phyloP scores from a whole-genome alignment of 1,284 basidiomycete genomes.

The Ustilago sp. region DNA sequence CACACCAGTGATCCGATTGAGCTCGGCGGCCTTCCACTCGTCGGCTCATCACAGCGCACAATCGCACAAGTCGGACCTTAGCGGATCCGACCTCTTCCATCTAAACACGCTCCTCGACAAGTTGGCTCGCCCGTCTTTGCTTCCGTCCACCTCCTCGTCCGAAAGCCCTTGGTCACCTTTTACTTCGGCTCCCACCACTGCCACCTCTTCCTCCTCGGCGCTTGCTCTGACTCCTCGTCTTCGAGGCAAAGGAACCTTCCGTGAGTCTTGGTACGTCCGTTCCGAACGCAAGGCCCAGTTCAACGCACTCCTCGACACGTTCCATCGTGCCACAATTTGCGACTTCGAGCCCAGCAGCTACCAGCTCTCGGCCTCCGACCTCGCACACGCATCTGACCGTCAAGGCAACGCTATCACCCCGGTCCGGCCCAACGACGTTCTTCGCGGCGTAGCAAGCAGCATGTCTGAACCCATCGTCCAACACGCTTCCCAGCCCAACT shows the following conservation, averaged over 20 bases:
- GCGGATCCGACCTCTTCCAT: slow-evolving; percentile 34
- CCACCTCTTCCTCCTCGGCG: slow-evolving; percentile 25
- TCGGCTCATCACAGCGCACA: slow-evolving; percentile 7
- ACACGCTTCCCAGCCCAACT: slow-evolving; percentile 25
- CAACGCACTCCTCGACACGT: slow-evolving; percentile 52
- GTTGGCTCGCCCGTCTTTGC: slow-evolving; percentile 33
- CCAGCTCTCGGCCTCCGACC: slow-evolving; percentile 47
- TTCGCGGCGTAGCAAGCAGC: slow-evolving; percentile 53
- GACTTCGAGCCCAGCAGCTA: slow-evolving; percentile 43
- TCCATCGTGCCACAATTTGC: slow-evolving; percentile 55
- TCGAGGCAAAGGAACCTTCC: slow-evolving; percentile 36
- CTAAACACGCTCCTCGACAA: slow-evolving; percentile 51
- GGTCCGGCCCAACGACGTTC: slow-evolving; percentile 49
- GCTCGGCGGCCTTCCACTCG: slow-evolving; percentile 28
- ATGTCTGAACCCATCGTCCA: slow-evolving; percentile 52
- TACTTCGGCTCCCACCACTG: slow-evolving; percentile 15
- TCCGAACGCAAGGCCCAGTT: slow-evolving; percentile 47
- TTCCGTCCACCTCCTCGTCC: slow-evolving; percentile 19
- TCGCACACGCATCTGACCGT: slow-evolving; percentile 38
- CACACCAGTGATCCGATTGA: slow-evolving; percentile 13
- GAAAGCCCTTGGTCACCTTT: slow-evolving; percentile 10
- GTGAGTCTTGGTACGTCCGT: slow-evolving; percentile 39
- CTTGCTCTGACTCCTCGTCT: slow-evolving; percentile 45
- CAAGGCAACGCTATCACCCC: slow-evolving; percentile 30
- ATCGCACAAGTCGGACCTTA: slow-evolving; percentile 18